Conservation (phyloP, 129 eudicot species). For the Rutidosis leptorrhynchoides region DNA sequence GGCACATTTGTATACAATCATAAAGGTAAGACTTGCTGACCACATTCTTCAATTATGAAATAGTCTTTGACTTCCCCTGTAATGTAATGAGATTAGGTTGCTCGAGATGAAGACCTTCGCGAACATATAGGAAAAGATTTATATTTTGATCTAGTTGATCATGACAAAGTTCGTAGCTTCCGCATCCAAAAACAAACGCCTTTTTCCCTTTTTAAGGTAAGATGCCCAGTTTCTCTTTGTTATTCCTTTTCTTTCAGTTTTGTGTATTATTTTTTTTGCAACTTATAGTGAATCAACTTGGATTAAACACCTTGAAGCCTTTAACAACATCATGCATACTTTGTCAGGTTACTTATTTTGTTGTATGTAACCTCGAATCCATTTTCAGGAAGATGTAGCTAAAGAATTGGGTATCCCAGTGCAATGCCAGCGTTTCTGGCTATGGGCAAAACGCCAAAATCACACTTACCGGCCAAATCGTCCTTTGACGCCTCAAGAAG, state of each 20-base stretch:
- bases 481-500: slow-evolving; percentile 43
- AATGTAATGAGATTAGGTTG: slow-evolving; percentile 45
- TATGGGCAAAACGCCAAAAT: slow-evolving; percentile 87
- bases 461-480: slow-evolving; percentile 27
- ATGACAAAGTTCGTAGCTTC: slow-evolving; percentile 73
- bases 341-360: background rate
- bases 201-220: slow-evolving; percentile 66
- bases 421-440: slow-evolving; percentile 81
- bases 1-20: slow-evolving; percentile 45
- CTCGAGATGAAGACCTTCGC: slow-evolving; percentile 69
- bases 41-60: background rate
- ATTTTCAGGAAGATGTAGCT: slow-evolving; percentile 25
- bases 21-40: slow-evolving; percentile 23
- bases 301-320: background rate
- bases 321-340: background rate
- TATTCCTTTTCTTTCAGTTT: background rate
- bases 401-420: slow-evolving; percentile 87
- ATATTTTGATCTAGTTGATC: slow-evolving; percentile 82
- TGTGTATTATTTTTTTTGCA: background rate
- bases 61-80: background rate
- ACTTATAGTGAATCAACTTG: background rate
- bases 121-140: slow-evolving; percentile 73
- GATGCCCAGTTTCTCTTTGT: background rate
- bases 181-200: slow-evolving; percentile 72
- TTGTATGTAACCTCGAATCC: background rate